Evolutionary conservation across 2,329 filamentous ascomycete genomes (phyloP).

Genomic region (Aureobasidium subglaciale): DNA sequence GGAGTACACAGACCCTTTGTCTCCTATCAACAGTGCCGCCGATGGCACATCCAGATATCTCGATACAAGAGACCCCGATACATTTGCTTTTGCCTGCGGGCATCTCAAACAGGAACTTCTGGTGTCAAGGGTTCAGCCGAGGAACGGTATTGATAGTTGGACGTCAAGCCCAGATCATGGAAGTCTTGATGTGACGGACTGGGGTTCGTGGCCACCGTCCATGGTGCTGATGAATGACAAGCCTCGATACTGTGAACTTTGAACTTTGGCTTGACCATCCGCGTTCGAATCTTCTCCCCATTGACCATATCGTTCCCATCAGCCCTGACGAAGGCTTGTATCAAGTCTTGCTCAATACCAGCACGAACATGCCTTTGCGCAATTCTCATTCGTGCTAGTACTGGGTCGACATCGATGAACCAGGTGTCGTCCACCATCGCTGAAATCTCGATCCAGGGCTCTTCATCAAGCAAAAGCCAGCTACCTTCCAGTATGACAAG

Average conservation of each 20-base stretch:
- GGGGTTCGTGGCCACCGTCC: too few species aligned
- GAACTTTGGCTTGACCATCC: background rate
- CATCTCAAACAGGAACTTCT: too few species aligned
- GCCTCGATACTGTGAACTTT: background rate
- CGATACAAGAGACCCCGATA: too few species aligned
- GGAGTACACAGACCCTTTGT: too few species aligned
- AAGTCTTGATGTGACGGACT: too few species aligned
- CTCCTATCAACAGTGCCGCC: too few species aligned
- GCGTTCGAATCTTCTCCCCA: background rate
- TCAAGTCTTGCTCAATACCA: background rate
- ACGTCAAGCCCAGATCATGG: too few species aligned
- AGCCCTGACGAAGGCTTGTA: background rate
- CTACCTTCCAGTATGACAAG: conserved; percentile 21
- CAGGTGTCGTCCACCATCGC: conserved; percentile 35
- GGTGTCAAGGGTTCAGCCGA: too few species aligned
- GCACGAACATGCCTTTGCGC: conserved; percentile 25
- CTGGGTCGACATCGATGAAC: conserved; percentile 35
- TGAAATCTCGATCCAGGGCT: conserved; percentile 30
- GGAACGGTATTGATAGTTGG: too few species aligned
- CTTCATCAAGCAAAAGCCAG: conserved; percentile 27
- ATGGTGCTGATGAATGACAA: too few species aligned
- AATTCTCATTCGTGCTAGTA: conserved; percentile 32
- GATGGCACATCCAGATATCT: too few species aligned
- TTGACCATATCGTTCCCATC: conserved; percentile 9
- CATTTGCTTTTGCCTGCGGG: too few species aligned